These are phyloP conservation scores for Ilex asprella DNA, from an alignment of 257 asterid genomes.

Conservation along the genomic window DNA sequence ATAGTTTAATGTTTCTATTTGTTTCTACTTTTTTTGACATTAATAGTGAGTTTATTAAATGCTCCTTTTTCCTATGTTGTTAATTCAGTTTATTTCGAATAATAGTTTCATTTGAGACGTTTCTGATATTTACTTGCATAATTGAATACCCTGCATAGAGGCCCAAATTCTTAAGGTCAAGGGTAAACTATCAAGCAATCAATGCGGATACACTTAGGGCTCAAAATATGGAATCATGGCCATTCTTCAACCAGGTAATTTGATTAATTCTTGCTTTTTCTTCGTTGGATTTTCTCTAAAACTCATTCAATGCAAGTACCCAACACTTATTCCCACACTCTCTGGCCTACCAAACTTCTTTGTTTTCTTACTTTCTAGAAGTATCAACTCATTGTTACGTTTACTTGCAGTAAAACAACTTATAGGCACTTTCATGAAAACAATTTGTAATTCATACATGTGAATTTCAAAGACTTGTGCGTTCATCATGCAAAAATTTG, in stretches of 20 bases:
- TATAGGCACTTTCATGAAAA: no score
- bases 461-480: no score
- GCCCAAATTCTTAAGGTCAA: conserved; percentile 65
- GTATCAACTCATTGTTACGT: no score
- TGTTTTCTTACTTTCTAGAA: no score
- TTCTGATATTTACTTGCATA: background rate
- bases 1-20: background rate
- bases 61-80: background rate
- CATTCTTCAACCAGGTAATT: conserved; percentile 76
- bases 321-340: no score
- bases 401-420: no score
- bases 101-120: no score
- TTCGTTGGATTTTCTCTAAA: background rate
- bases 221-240: conserved; percentile 71
- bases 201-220: conserved; percentile 76
- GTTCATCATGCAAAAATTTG: no score
- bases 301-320: background rate
- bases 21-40: background rate
- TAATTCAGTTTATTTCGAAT: background rate
- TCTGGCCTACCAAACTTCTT: no score
- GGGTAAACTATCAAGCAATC: conserved; percentile 63
- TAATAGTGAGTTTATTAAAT: background rate
- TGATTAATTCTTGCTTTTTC: background rate
- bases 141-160: conserved; percentile 39
- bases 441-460: no score